Conservation (phyloP, 331 rosid species). For the Acacia concinna region DNA sequence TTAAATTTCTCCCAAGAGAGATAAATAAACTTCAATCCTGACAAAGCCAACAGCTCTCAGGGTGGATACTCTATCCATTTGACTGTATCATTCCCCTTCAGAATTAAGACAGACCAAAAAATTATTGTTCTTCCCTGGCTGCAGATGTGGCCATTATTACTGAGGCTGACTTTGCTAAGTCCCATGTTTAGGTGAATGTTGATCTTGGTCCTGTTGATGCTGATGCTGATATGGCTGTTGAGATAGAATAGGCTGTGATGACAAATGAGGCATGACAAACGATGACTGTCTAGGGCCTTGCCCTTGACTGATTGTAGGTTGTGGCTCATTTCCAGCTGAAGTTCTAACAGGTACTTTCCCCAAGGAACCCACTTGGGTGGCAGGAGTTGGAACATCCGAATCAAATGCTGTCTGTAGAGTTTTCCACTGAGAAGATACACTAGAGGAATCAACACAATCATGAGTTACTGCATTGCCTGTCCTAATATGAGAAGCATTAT, state of each 20-base stretch:
- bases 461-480: conserved; percentile 43
- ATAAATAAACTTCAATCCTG: conserved; percentile 45
- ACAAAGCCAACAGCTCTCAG: conserved; percentile 35
- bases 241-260: conserved; percentile 41
- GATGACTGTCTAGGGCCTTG: conserved; percentile 59
- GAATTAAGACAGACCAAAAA: conserved; percentile 50
- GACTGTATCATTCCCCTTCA: conserved; percentile 54
- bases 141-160: conserved; percentile 51
- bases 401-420: conserved; percentile 54
- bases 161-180: conserved; percentile 51
- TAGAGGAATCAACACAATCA: conserved; percentile 44
- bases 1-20: conserved; percentile 61
- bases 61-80: conserved; percentile 46
- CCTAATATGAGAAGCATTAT: conserved; percentile 48
- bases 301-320: conserved; percentile 53
- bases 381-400: conserved; percentile 52
- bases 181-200: conserved; percentile 47
- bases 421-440: conserved; percentile 59
- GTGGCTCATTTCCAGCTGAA: conserved; percentile 49
- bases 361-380: conserved; percentile 43
- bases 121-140: conserved; percentile 55
- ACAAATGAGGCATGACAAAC: conserved; percentile 55
- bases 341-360: conserved; percentile 51
- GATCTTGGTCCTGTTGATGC: conserved; percentile 46
- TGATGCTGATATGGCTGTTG: conserved; percentile 46